Percentiles rank a stretch among this genome's conserved stretches.
Evolutionary conservation across 306 rosid species (phyloP).

Genomic region (Medicago lupulina): DNA sequence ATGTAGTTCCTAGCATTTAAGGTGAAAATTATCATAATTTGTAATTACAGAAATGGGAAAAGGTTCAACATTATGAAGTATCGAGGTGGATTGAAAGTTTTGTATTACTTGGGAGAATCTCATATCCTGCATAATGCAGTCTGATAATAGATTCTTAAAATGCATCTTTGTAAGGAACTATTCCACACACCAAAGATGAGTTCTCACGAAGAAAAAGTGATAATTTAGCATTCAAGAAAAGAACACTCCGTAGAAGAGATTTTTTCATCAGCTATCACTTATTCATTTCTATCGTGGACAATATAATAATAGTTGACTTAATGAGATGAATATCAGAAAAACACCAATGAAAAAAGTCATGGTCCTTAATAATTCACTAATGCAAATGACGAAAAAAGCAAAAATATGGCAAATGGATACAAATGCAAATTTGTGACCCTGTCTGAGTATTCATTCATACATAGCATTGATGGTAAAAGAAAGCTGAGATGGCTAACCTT

Average conservation of each 20-base stretch:
- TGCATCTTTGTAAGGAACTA: conserved; percentile 7
- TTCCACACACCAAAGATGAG: conserved; percentile 4
- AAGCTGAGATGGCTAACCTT: conserved; percentile 56
- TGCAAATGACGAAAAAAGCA: background rate
- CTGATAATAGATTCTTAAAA: conserved; percentile 8
- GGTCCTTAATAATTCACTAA: background rate
- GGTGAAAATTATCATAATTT: too few species aligned
- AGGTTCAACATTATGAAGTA: background rate
- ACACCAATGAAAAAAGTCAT: too few species aligned
- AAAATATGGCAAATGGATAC: background rate
- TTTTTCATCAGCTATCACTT: background rate
- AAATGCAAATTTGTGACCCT: background rate
- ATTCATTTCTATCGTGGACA: too few species aligned
- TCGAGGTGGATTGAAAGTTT: background rate
- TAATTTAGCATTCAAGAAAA: background rate
- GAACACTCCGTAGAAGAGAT: conserved; percentile 4
- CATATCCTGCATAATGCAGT: background rate
- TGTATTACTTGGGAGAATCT: background rate
- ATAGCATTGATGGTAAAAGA: conserved; percentile 15
- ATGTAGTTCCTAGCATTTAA: background rate
- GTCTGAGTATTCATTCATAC: background rate
- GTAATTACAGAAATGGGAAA: background rate
- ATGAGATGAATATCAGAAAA: too few species aligned
- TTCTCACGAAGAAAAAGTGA: background rate
- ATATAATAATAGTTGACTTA: too few species aligned